Percentiles rank a stretch among this genome's conserved stretches.
These are phyloP conservation scores for Globisporangium nunn DNA, from an alignment of 352 stramenopile genomes.

Conservation along the genomic window DNA sequence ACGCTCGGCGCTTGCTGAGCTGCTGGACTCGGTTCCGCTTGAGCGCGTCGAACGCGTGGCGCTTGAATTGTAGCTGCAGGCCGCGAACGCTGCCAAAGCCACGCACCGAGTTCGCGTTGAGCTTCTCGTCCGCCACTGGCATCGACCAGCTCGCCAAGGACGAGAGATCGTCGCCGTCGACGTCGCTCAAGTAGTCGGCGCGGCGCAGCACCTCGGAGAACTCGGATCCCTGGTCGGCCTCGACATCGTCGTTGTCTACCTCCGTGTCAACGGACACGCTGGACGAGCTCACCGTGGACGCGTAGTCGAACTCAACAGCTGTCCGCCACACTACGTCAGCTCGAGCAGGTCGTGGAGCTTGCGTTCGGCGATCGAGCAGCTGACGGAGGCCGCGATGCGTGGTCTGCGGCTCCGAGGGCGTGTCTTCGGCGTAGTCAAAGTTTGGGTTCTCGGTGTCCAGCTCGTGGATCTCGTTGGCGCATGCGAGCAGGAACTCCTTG, in stretches of 20 bases:
- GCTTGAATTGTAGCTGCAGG: constrained; percentile 20
- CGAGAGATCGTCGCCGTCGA: background rate
- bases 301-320: constrained; percentile 38
- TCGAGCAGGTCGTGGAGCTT: background rate
- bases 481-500: constrained; percentile 64
- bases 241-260: constrained; percentile 28
- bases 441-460: constrained; percentile 54
- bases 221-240: constrained; percentile 45
- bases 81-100: constrained; percentile 10
- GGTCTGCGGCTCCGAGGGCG: constrained; percentile 13
- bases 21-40: constrained; percentile 7
- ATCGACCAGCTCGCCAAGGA: constrained; percentile 1
- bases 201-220: constrained; percentile 46
- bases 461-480: constrained; percentile 77
- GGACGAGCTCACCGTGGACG: constrained; percentile 26
- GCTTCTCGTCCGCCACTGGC: background rate
- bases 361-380: background rate
- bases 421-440: constrained; percentile 73
- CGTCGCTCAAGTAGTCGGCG: constrained; percentile 36
- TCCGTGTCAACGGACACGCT: constrained; percentile 14
- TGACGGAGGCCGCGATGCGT: background rate
- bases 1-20: constrained; percentile 33
- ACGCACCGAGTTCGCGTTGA: background rate
- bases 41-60: constrained; percentile 15
- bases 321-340: background rate